Percentiles rank a stretch among this genome's conserved stretches.
Evolutionary conservation across 163 green algal genomes (phyloP).

Genomic region (Chlorella variabilis): DNA sequence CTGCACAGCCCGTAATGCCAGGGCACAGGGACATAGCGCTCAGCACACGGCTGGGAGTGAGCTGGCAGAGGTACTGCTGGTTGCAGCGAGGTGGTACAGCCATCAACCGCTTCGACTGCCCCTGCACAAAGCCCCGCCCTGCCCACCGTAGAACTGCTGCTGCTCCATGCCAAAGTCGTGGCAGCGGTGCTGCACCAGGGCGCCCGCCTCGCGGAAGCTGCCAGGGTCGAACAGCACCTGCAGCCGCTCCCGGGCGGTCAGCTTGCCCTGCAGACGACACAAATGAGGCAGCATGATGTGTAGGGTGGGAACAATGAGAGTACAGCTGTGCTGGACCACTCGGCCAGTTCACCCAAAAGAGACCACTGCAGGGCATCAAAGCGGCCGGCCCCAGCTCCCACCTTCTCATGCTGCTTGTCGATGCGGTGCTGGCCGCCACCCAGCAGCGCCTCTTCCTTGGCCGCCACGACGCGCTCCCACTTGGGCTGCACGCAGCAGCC

Average conservation of each 20-base stretch:
- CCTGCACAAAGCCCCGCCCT: too few relatives aligned
- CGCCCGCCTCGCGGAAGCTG: constrained; percentile 66
- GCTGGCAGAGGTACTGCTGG: too few relatives aligned
- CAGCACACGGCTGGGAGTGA: too few relatives aligned
- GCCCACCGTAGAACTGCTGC: constrained; percentile 52
- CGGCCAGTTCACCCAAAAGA: too few relatives aligned
- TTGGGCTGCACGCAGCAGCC: constrained; percentile 36
- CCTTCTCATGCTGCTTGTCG: constrained; percentile 63
- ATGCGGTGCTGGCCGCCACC: constrained; percentile 62
- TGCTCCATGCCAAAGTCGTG: constrained; percentile 74
- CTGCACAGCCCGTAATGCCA: constrained; percentile 12
- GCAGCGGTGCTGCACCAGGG: constrained; percentile 75
- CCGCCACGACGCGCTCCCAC: constrained; percentile 37
- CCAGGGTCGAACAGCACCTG: constrained; percentile 63
- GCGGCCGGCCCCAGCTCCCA: background rate
- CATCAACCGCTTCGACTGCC: too few relatives aligned
- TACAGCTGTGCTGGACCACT: too few relatives aligned
- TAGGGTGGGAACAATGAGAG: too few relatives aligned
- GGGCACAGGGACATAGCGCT: background rate
- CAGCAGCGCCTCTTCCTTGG: constrained; percentile 20
- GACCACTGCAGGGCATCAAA: background rate
- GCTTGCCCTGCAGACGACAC: constrained; percentile 32
- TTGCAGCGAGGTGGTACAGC: too few relatives aligned
- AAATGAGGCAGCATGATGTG: background rate
- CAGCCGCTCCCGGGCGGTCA: constrained; percentile 77